Conservation (phyloP, 306 rosid genomes). For the Canavalia gladiata region DNA sequence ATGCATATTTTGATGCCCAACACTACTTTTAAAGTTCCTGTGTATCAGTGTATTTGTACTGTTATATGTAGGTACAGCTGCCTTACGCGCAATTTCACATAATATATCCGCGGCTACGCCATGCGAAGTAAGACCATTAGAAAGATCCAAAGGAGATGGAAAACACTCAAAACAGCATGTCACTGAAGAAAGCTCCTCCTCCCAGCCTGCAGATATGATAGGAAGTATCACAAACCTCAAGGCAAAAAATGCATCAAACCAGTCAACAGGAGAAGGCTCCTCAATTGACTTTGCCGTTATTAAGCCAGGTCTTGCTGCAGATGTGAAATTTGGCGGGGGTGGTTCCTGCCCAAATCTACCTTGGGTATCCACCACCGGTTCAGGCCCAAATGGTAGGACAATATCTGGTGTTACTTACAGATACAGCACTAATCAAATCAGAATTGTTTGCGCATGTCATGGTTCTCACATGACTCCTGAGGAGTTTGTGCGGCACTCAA, state of each 20-base stretch:
- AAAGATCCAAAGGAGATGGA: slow-evolving; percentile 1
- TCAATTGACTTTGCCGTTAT: background rate
- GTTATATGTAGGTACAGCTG: background rate
- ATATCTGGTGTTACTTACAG: slow-evolving; percentile 26
- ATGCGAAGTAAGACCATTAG: background rate
- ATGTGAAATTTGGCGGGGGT: background rate
- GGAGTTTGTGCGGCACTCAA: slow-evolving; percentile 77
- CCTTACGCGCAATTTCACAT: background rate
- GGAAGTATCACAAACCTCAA: background rate
- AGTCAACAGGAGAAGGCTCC: background rate
- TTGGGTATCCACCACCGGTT: background rate
- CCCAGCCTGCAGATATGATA: background rate
- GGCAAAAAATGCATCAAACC: background rate
- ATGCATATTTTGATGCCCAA: background rate
- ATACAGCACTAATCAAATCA: slow-evolving; percentile 66
- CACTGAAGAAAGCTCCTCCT: background rate
- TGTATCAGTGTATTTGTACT: background rate
- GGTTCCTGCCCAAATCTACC: slow-evolving; percentile 17
- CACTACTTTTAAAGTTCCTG: background rate
- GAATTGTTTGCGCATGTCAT: slow-evolving; percentile 85
- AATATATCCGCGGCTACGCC: background rate
- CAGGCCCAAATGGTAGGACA: slow-evolving; percentile 13
- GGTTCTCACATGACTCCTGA: slow-evolving; percentile 75
- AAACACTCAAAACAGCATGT: background rate
- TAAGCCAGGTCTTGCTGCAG: background rate